Evolutionary conservation across 768 basidiomycete species (phyloP), one percentile per base, ranked within the genome.

Genomic region (Holtermannia corniformis): DNA sequence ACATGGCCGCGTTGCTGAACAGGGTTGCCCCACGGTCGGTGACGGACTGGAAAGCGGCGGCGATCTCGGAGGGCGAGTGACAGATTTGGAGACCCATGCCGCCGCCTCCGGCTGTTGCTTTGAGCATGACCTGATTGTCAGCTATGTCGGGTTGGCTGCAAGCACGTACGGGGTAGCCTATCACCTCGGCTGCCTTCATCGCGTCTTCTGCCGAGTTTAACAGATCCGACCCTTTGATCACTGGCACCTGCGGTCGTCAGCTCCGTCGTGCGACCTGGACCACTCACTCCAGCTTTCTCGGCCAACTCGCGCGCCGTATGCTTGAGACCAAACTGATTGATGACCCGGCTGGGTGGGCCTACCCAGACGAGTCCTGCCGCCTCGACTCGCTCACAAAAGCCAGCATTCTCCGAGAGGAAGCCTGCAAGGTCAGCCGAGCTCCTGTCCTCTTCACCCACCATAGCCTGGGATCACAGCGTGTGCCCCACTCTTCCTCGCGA

Each of bases 21-120:
- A 81, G 56, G 0, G 63, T 61, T 78, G 81, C 47, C 11, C 57
- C 54, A 14, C 59, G 44, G 16, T 60, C 55, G 26, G 25, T 16
- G 24, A 61, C 59, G 21, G 62, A 58, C 19, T 51, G 54, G 49
- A 59, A 64, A 2, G 62, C 57, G n/a, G 46, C 41, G 20, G 32
- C 16, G 32, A 64, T 59, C 32, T 61, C 59, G 21, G 49, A 51
- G 11, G 52, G 37, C 26, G 49, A 27, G 27, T 54, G 55, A 60
- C 82, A 84, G 24, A 83, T 73, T 5, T 77, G 75, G 61, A 84
- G 77, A 3, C 82, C 83, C 78, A 82, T 80, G 0, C 83, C 84
- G 2, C 84, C 83, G 1, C 83, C 84, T 2, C 82, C 83, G 0
- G 80, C 81, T 0, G 81, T 82, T 1, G 82, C 79, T 65, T 84